These are phyloP conservation scores for Dipodascus albidus DNA, from an alignment of 805 yeast species.

Conservation along the genomic window DNA sequence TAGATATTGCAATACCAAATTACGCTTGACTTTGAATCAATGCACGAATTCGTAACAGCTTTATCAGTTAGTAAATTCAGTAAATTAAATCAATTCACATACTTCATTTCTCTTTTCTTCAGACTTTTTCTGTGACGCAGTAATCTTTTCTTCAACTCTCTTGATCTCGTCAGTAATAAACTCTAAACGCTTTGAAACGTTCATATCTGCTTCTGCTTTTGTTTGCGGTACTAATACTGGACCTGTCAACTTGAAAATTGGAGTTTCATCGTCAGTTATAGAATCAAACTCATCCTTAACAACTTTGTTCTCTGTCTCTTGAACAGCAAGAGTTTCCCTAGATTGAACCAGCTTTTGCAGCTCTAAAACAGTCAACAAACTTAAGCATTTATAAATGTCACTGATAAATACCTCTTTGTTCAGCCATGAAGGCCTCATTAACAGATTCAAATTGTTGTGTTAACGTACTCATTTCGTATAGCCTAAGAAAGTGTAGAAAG, in stretches of 20 bases:
- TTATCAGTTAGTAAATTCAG: neutral
- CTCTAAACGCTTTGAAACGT: slow-evolving; percentile 82
- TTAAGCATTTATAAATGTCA: neutral
- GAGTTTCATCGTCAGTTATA: slow-evolving; percentile 54
- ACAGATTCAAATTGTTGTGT: neutral
- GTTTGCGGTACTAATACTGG: slow-evolving; percentile 90
- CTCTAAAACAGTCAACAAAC: slow-evolving; percentile 12
- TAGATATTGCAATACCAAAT: no score
- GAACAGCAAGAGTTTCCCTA: slow-evolving; percentile 86
- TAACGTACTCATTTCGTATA: neutral
- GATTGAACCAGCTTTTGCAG: slow-evolving; percentile 45
- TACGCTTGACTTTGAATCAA: slow-evolving; percentile 6
- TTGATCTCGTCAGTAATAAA: slow-evolving; percentile 71
- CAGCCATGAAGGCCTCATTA: neutral
- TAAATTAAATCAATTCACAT: slow-evolving; percentile 2
- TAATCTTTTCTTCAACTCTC: slow-evolving; percentile 63
- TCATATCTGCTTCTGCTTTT: slow-evolving; percentile 63
- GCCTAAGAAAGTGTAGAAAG: neutral
- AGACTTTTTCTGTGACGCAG: slow-evolving; percentile 40
- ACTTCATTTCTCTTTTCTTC: slow-evolving; percentile 47
- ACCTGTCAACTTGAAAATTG: slow-evolving; percentile 77
- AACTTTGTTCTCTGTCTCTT: slow-evolving; percentile 84
- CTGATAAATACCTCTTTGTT: neutral
- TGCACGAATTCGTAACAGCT: slow-evolving; percentile 4
- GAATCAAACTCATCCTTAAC: slow-evolving; percentile 62